These are phyloP conservation scores for Hura crepitans DNA, from an alignment of 441 rosid genomes.

Conservation along the genomic window DNA sequence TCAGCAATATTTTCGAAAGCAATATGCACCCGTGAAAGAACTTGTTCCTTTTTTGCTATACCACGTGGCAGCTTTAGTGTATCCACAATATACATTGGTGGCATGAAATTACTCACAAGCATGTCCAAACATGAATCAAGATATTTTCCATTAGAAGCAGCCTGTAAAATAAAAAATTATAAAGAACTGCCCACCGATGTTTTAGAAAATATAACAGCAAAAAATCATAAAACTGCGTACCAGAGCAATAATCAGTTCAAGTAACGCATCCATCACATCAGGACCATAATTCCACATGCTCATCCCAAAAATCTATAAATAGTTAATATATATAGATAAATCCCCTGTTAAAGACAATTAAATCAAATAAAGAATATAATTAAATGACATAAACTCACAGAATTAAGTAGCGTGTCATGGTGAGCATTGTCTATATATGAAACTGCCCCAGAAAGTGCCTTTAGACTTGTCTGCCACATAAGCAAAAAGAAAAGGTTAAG, in stretches of 20 bases:
- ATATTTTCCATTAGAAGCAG: constrained; percentile 63
- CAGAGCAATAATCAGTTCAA: constrained; percentile 55
- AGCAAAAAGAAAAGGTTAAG: constrained; percentile 6
- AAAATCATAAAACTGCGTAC: constrained; percentile 35
- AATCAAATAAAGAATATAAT: background rate
- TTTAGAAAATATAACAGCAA: background rate
- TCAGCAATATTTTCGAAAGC: constrained; percentile 47
- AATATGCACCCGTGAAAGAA: constrained; percentile 61
- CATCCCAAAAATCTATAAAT: constrained; percentile 57
- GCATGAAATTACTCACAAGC: constrained; percentile 68
- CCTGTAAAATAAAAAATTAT: constrained; percentile 36
- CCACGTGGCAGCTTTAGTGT: constrained; percentile 39
- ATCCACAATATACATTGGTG: constrained; percentile 44
- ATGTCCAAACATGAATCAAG: constrained; percentile 58
- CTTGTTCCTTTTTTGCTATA: constrained; percentile 50
- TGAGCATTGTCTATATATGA: constrained; percentile 48
- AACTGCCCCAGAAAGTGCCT: constrained; percentile 58
- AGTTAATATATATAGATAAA: constrained; percentile 14
- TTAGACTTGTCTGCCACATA: constrained; percentile 51
- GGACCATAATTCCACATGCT: constrained; percentile 68
- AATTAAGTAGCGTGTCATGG: constrained; percentile 57
- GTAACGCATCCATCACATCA: constrained; percentile 65
- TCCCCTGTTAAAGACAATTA: background rate
- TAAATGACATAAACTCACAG: constrained; percentile 43
- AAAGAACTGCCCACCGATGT: background rate